These are phyloP conservation scores for Moesziomyces globuligerus DNA, from an alignment of 1,284 basidiomycete species.

Conservation along the genomic window DNA sequence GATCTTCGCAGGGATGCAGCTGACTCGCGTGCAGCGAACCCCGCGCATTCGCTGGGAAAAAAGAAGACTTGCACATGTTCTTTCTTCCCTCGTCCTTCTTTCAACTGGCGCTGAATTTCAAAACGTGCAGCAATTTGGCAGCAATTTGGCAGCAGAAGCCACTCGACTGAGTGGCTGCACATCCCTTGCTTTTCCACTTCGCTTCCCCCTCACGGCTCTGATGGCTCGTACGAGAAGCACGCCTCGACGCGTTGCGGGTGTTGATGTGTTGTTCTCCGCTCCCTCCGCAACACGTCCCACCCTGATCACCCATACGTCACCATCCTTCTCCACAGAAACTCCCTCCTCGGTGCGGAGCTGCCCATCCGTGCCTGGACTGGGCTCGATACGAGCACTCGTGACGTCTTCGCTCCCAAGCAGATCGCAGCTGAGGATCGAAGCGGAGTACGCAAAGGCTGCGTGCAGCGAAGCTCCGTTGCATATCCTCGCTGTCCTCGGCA, in stretches of 20 bases:
- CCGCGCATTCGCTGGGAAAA: conserved; percentile 3
- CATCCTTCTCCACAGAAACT: conserved; percentile 4
- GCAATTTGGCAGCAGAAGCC: conserved; percentile 5
- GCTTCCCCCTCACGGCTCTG: neutral
- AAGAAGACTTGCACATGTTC: conserved; percentile 17
- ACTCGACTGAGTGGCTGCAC: too few species aligned
- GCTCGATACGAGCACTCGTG: too few species aligned
- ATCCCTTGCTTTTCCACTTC: neutral
- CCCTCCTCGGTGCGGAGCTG: neutral
- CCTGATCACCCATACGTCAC: conserved; percentile 1
- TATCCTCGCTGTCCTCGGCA: too few species aligned
- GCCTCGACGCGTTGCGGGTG: neutral
- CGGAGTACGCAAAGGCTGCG: too few species aligned
- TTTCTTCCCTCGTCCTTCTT: conserved; percentile 1
- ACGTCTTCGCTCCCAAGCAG: too few species aligned
- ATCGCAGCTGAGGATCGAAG: too few species aligned
- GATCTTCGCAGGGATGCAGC: neutral
- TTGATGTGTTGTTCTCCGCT: conserved; percentile 8
- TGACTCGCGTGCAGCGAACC: conserved; percentile 4
- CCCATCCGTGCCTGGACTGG: neutral
- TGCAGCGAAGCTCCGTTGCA: too few species aligned
- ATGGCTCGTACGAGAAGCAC: conserved; percentile 6
- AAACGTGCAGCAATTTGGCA: conserved; percentile 5
- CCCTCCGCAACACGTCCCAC: too few species aligned
- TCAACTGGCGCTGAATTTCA: neutral